These are phyloP conservation scores for Epichloe baconii DNA, from an alignment of 2,329 filamentous ascomycete species.

Conservation along the genomic window DNA sequence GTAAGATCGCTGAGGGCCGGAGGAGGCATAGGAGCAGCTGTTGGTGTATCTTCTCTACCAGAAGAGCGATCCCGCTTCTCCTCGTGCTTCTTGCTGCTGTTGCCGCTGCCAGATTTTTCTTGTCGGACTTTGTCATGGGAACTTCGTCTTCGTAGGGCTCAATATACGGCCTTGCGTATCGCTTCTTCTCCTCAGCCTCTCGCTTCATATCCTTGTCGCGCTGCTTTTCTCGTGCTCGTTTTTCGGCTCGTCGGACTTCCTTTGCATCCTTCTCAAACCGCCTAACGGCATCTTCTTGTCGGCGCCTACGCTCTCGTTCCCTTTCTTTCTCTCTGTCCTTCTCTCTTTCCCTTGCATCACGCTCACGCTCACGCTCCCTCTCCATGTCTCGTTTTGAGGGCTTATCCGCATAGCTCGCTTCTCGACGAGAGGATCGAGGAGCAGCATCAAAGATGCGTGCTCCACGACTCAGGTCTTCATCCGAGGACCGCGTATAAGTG, in stretches of 20 bases:
- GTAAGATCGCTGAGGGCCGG: slow-evolving; percentile 13
- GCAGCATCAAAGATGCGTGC: slow-evolving; percentile 30
- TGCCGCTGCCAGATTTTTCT: slow-evolving; percentile 25
- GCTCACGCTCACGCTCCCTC: slow-evolving; percentile 19
- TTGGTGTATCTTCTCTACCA: slow-evolving; percentile 18
- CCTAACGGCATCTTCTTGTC: slow-evolving; percentile 13
- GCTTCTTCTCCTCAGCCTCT: slow-evolving; percentile 25
- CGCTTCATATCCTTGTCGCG: slow-evolving; percentile 26
- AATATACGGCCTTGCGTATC: slow-evolving; percentile 21
- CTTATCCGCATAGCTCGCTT: slow-evolving; percentile 34
- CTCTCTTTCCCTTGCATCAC: neutral
- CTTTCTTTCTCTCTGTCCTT: slow-evolving; percentile 7
- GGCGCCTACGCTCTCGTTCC: slow-evolving; percentile 11
- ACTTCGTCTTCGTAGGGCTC: slow-evolving; percentile 22
- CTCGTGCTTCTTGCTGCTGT: slow-evolving; percentile 24
- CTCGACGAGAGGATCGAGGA: slow-evolving; percentile 27
- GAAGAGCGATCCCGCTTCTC: slow-evolving; percentile 23
- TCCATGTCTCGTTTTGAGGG: slow-evolving; percentile 30
- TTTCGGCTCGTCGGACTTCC: slow-evolving; percentile 21
- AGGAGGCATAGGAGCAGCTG: slow-evolving; percentile 10
- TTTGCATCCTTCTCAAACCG: slow-evolving; percentile 21
- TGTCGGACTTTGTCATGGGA: slow-evolving; percentile 16
- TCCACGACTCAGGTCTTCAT: slow-evolving; percentile 29
- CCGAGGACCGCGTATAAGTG: slow-evolving; percentile 28
- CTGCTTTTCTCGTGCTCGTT: slow-evolving; percentile 22